Conservation (phyloP, 495 filamentous ascomycete species). For the Aspergillus sclerotioniger region DNA sequence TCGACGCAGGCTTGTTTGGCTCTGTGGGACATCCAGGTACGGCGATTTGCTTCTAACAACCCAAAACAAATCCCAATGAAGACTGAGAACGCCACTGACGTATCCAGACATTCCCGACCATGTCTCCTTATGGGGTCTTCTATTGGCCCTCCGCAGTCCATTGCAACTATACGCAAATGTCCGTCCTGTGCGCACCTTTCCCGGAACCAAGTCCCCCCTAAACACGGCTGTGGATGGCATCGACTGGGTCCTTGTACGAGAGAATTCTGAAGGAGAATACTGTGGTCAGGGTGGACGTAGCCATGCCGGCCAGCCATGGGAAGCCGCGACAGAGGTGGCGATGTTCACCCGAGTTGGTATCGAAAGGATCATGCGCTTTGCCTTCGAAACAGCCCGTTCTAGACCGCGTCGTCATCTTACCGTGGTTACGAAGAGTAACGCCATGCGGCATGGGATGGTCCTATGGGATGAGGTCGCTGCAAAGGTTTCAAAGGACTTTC, state of each 20-base stretch:
- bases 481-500: constrained; percentile 46
- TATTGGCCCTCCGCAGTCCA: constrained; percentile 53
- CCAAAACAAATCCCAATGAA: too few species aligned
- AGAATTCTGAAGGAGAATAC: constrained; percentile 59
- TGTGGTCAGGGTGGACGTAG: constrained; percentile 54
- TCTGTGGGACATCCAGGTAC: constrained; percentile 55
- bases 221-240: constrained; percentile 40
- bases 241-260: constrained; percentile 56
- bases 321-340: constrained; percentile 53
- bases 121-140: constrained; percentile 55
- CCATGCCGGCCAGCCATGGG: constrained; percentile 49
- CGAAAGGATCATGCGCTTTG: constrained; percentile 56
- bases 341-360: constrained; percentile 55
- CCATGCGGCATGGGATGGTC: constrained; percentile 56
- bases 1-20: constrained; percentile 56
- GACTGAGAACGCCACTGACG: too few species aligned
- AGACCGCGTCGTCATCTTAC: constrained; percentile 49
- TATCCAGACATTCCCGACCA: constrained; percentile 53
- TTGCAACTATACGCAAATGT: constrained; percentile 57
- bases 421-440: constrained; percentile 60
- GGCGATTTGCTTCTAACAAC: not conserved
- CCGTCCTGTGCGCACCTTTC: constrained; percentile 49
- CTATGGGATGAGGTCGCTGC: constrained; percentile 54
- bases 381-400: constrained; percentile 49
- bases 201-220: constrained; percentile 48